Conservation (phyloP, 208 protist species). For the Acanthamoeba lenticulata region DNA sequence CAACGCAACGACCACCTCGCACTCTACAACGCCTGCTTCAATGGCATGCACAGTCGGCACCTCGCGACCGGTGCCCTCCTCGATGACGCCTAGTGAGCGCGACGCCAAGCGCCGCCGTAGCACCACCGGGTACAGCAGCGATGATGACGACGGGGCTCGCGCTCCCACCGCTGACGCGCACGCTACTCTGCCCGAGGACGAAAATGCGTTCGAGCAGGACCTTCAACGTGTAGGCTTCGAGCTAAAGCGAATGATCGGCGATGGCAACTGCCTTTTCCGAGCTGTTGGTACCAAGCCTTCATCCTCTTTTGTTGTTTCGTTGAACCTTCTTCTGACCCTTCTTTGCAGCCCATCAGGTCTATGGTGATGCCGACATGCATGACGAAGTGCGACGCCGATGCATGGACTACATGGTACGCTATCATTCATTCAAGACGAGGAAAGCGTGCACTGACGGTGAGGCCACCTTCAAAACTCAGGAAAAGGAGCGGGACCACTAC, state of each 20-base stretch:
- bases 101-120: not conserved
- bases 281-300: constrained; percentile 66
- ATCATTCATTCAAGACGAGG: not conserved
- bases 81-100: not conserved
- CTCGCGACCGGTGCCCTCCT: not conserved
- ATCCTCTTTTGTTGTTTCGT: not conserved
- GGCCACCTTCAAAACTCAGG: too few relatives aligned
- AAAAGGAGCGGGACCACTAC: constrained; percentile 68
- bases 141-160: not conserved
- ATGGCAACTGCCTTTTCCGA: constrained; percentile 84
- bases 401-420: constrained; percentile 77
- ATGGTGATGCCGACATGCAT: constrained; percentile 82
- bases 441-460: not conserved
- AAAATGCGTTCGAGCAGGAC: constrained; percentile 5
- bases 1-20: not conserved
- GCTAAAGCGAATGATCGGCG: constrained; percentile 56
- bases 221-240: not conserved
- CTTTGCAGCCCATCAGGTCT: constrained; percentile 78
- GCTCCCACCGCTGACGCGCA: not conserved
- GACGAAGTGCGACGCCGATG: constrained; percentile 72
- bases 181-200: constrained; percentile 4
- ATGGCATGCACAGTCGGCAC: not conserved
- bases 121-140: not conserved
- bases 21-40: not conserved
- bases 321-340: not conserved